Percentiles rank a stretch among this genome's conserved stretches.
Evolutionary conservation across 345 rosid species (phyloP).

Genomic region (Eucalyptus polybractea): DNA sequence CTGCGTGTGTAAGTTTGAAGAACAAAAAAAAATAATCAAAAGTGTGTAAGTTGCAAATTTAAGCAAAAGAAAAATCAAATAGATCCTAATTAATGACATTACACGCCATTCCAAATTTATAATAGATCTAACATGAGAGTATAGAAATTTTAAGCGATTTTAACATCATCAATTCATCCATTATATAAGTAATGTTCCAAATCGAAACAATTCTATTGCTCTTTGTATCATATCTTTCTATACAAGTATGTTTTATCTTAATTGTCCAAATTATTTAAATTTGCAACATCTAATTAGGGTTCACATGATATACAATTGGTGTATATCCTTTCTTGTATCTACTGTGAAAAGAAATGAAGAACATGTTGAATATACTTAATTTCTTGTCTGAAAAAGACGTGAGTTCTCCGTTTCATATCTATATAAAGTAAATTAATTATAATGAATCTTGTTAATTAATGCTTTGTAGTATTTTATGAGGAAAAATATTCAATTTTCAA

Average conservation of each 20-base stretch:
- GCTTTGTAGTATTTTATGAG: not conserved
- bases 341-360: not conserved
- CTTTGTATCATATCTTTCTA: not conserved
- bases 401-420: not conserved
- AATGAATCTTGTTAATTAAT: not conserved
- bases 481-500: not conserved
- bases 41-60: rapidly evolving
- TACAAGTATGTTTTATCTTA: not conserved
- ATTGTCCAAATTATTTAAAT: not conserved
- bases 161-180: too few relatives aligned
- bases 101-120: not conserved
- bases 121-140: not conserved
- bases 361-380: not conserved
- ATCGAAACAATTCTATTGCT: rapidly evolving
- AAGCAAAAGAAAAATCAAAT: too few relatives aligned
- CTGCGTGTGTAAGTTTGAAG: too few relatives aligned
- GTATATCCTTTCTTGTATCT: not conserved
- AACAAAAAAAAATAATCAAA: too few relatives aligned
- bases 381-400: not conserved
- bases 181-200: not conserved
- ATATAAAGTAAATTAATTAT: not conserved
- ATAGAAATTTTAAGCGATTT: too few relatives aligned
- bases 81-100: too few relatives aligned
- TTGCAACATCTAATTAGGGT: not conserved
- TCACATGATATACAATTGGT: too few relatives aligned